Conservation (phyloP, 2,329 filamentous ascomycete species). For the Erysiphe pulchra region DNA sequence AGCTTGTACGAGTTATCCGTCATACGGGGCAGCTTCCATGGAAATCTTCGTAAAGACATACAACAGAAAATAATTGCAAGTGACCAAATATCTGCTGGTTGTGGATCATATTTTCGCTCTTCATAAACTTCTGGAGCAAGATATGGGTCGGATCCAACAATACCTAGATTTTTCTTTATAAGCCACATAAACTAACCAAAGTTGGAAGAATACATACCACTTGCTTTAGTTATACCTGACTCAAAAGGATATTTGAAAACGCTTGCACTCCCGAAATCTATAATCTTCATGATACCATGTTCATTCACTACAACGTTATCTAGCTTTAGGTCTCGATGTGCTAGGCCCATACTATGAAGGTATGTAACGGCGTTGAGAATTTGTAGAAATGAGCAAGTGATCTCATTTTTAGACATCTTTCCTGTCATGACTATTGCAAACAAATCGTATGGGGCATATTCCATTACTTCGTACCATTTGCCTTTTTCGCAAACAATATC, state of each 20-base stretch:
- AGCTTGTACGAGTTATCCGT: constrained; percentile 89
- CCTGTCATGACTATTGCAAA: constrained; percentile 99
- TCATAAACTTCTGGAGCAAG: constrained; percentile 94
- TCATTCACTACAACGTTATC: constrained; percentile 97
- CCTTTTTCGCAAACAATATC: constrained; percentile 88
- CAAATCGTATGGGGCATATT: constrained; percentile 84
- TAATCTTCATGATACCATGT: constrained; percentile 95
- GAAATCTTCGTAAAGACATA: constrained; percentile 86
- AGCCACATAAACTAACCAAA: not conserved
- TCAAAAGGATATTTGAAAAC: constrained; percentile 97
- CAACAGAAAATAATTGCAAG: constrained; percentile 97
- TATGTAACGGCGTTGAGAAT: constrained; percentile 89
- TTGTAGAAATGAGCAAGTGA: constrained; percentile 77
- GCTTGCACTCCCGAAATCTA: constrained; percentile 92
- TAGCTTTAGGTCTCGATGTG: constrained; percentile 83
- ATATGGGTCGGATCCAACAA: constrained; percentile 76
- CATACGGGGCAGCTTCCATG: constrained; percentile 83
- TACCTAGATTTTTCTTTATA: constrained; percentile 21
- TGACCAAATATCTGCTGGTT: constrained; percentile 91
- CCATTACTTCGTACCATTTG: constrained; percentile 97
- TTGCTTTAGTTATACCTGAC: constrained; percentile 55
- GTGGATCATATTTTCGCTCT: constrained; percentile 74
- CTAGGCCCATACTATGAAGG: constrained; percentile 79
- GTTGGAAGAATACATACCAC: constrained; percentile 29
- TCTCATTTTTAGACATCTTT: constrained; percentile 79